Evolutionary conservation across 1,139 yeast genomes (phyloP).

Genomic region (Lodderomyces metapsilosis): DNA sequence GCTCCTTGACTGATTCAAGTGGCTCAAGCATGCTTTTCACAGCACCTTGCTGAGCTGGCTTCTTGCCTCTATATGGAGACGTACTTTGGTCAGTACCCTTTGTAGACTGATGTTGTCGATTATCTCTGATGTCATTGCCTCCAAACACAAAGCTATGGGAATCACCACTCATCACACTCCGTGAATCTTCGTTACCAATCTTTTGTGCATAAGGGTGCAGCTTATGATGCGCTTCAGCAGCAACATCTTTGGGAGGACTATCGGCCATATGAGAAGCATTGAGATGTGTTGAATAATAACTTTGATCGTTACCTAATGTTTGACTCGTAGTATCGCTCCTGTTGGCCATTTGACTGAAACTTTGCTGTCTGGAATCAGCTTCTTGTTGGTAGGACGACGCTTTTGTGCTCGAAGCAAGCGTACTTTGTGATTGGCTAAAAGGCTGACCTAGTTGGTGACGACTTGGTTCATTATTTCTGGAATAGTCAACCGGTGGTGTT

Average conservation of each 20-base stretch:
- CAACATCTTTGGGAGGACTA: neutral
- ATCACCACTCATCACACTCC: slow-evolving; percentile 19
- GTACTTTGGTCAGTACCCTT: slow-evolving; percentile 9
- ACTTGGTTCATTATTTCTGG: slow-evolving; percentile 3
- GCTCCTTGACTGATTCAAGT: neutral
- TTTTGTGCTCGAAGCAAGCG: neutral
- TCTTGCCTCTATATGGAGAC: neutral
- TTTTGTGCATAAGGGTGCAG: slow-evolving; percentile 20
- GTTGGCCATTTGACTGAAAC: neutral
- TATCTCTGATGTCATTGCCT: slow-evolving; percentile 3
- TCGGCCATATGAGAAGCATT: neutral
- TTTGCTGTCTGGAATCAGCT: neutral
- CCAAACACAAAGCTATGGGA: slow-evolving; percentile 34
- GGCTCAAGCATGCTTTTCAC: slow-evolving; percentile 1
- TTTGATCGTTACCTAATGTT: neutral
- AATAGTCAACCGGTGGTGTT: slow-evolving; percentile 4
- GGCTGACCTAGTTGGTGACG: slow-evolving; percentile 4
- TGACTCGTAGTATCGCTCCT: neutral
- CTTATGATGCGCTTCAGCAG: neutral
- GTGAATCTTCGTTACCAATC: slow-evolving; percentile 9
- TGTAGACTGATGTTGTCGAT: neutral
- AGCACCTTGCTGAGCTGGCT: neutral
- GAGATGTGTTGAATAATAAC: neutral
- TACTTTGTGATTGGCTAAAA: slow-evolving; percentile 2
- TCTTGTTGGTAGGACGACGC: neutral